Evolutionary conservation across 345 rosid genomes (phyloP), one percentile per base, ranked within the genome.

Genomic region (Arabidopsis arenosa): DNA sequence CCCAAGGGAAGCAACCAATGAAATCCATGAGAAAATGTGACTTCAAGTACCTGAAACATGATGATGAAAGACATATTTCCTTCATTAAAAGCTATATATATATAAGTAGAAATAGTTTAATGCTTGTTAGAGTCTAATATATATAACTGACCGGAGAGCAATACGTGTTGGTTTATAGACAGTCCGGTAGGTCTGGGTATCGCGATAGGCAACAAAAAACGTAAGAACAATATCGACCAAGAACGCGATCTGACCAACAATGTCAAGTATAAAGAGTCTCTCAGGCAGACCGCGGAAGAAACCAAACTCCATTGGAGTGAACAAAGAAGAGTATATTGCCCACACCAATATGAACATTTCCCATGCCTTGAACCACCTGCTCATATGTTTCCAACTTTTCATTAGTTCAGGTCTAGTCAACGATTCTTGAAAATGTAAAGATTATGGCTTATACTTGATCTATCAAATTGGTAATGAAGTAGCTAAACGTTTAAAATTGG

Each of bases 261-360:
- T 86, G 84, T 92, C 97, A 39, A 90, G 80, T 39, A 90, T 58
- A 64, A 87, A 87, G 62, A 92, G 91, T 56, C 82, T 84, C 66
- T 83, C 72, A 35, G 93, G 93, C 15, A 92, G 80, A 64, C 96
- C 97, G 17, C 92, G 82, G 81, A 87, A 92, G 86, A 92, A 92
- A 3, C 92, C 97, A 15, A 92, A 92, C 86, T 92, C 96, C 86
- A 92, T 18, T 1, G 97, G 97, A 48, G 97, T 92, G 72, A 90
- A 90, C 84, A 86, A 86, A 45, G 97, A 92, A 0, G 97, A 92
- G 80, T 92, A 90, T 44, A 90, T 37, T 69, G 96, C 97, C 96
- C 96, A 92, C 15, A 92, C 9, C 73, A 90, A 73, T 74, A 92
- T 88, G 74, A 92, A 88, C 68, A 80, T 68, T 21, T 80, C 82